These are phyloP conservation scores for Fraxinus xanthoxyloides DNA, from an alignment of 305 asterid genomes.

Conservation along the genomic window DNA sequence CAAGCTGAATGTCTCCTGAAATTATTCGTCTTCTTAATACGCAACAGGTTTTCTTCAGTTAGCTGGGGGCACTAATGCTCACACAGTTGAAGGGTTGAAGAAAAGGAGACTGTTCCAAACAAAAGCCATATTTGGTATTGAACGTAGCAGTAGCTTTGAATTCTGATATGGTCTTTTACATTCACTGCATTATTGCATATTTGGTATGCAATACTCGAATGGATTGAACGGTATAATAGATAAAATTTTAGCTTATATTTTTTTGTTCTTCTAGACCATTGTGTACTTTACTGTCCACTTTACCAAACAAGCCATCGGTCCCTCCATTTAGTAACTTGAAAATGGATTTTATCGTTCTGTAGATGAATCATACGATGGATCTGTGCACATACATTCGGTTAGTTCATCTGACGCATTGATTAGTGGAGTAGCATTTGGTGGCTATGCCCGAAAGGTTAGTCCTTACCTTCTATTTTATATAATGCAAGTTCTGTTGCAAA, in stretches of 20 bases:
- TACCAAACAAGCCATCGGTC: neutral
- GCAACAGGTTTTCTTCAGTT: slow-evolving; percentile 74
- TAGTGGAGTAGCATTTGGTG: slow-evolving; percentile 83
- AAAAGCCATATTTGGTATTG: slow-evolving; percentile 45
- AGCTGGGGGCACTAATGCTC: slow-evolving; percentile 90
- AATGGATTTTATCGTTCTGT: neutral
- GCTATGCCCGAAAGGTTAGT: slow-evolving; percentile 81
- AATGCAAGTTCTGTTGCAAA: neutral
- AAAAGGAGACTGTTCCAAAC: slow-evolving; percentile 53
- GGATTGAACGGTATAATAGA: neutral
- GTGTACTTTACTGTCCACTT: neutral
- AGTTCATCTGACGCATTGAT: slow-evolving; percentile 54
- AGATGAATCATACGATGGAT: slow-evolving; percentile 33
- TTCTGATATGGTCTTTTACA: neutral
- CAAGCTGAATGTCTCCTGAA: neutral
- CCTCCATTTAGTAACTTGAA: neutral
- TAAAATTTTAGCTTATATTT: neutral
- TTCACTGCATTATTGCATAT: neutral
- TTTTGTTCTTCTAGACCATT: neutral
- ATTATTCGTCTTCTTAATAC: neutral
- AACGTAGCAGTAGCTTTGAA: slow-evolving; percentile 2
- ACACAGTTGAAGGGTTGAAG: slow-evolving; percentile 71
- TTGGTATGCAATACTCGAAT: neutral
- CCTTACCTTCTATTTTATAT: neutral
- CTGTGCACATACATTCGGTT: neutral